Percentiles rank a stretch among this genome's conserved stretches.
phyloP scores from a whole-genome alignment of 306 rosid genomes.

The Sophora flavescens region DNA sequence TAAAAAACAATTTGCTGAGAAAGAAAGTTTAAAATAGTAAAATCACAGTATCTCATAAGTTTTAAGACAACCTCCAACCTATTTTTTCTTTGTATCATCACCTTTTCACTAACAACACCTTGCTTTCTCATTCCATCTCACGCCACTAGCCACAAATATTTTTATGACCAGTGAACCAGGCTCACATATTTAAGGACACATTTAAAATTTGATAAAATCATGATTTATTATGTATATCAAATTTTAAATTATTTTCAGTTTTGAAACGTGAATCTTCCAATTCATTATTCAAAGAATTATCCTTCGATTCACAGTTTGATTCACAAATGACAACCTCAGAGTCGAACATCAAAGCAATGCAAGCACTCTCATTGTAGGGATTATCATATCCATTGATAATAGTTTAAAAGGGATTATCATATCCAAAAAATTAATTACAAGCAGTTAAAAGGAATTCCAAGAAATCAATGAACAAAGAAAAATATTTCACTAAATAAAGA shows the following conservation, averaged over 20 bases:
- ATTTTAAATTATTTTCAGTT: not conserved
- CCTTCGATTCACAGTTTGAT: not conserved
- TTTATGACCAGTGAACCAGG: not conserved
- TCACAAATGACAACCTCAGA: too few relatives aligned
- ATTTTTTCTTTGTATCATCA: not conserved
- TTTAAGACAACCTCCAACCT: not conserved
- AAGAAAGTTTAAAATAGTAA: too few relatives aligned
- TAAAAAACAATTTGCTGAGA: too few relatives aligned
- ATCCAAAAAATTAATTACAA: constrained; percentile 2
- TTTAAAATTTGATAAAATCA: not conserved
- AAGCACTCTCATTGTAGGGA: not conserved
- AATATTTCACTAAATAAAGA: not conserved
- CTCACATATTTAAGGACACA: not conserved
- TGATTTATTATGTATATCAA: not conserved
- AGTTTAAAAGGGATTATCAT: not conserved
- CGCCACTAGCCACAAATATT: not conserved
- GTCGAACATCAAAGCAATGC: not conserved
- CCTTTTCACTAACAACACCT: not conserved
- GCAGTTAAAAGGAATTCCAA: not conserved
- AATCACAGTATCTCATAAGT: too few relatives aligned
- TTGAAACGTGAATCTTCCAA: not conserved
- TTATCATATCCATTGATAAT: too few relatives aligned
- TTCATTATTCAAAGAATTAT: not conserved
- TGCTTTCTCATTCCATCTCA: not conserved
- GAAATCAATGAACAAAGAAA: not conserved